A percentile compares a stretch with the other conserved stretches of the same genome.
These are phyloP conservation scores for Phytophthora hybrid DNA, from an alignment of 352 stramenopile genomes.

Conservation along the genomic window DNA sequence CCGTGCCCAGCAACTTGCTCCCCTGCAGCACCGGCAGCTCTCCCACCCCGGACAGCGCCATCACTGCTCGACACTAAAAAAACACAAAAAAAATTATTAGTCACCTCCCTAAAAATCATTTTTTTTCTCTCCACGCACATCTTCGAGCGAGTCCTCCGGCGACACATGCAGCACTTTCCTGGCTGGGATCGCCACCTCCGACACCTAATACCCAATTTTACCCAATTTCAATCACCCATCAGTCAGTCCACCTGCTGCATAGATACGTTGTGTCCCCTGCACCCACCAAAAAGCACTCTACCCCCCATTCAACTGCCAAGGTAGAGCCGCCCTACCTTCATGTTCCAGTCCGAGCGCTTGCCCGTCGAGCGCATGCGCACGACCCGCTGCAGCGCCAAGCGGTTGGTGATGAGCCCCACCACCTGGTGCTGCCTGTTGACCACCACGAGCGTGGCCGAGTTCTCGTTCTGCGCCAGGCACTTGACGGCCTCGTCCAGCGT, in stretches of 20 bases:
- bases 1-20: slow-evolving; percentile 74
- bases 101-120: background rate
- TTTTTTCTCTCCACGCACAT: slow-evolving; percentile 45
- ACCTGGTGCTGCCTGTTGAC: slow-evolving; percentile 73
- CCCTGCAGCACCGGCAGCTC: slow-evolving; percentile 77
- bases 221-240: background rate
- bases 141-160: slow-evolving; percentile 76
- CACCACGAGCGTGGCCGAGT: slow-evolving; percentile 81
- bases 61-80: slow-evolving; percentile 75
- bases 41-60: slow-evolving; percentile 73
- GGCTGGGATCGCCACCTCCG: slow-evolving; percentile 71
- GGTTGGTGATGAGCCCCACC: slow-evolving; percentile 84
- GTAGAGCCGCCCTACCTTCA: slow-evolving; percentile 46
- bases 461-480: slow-evolving; percentile 74
- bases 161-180: slow-evolving; percentile 81
- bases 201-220: slow-evolving; percentile 40
- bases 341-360: slow-evolving; percentile 57
- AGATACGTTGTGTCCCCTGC: slow-evolving; percentile 5
- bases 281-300: background rate
- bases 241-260: slow-evolving; percentile 1
- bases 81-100: background rate
- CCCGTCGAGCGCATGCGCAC: slow-evolving; percentile 62
- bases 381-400: slow-evolving; percentile 66
- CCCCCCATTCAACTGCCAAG: background rate
- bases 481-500: slow-evolving; percentile 74